Percentiles rank a stretch among this genome's conserved stretches.
These are phyloP conservation scores for Melastoma candidum DNA, from an alignment of 441 rosid species.

Conservation along the genomic window DNA sequence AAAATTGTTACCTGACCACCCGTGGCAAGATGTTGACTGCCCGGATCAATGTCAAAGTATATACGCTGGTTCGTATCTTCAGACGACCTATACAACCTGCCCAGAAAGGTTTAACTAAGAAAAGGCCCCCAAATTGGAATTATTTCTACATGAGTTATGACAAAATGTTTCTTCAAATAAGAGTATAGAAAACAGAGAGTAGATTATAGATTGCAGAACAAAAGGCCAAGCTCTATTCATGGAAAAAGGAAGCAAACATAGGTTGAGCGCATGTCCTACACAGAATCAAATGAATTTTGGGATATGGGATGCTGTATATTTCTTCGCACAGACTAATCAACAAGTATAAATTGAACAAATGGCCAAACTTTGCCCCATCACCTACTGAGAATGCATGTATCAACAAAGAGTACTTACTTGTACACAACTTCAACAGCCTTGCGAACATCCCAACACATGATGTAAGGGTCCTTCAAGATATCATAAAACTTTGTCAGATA, in stretches of 20 bases:
- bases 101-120: slow-evolving; percentile 1
- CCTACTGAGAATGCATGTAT: not conserved
- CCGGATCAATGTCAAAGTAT: slow-evolving; percentile 73
- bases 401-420: slow-evolving; percentile 42
- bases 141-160: not conserved
- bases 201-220: no score
- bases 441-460: slow-evolving; percentile 87
- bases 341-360: no score
- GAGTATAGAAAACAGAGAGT: not conserved
- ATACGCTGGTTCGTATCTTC: slow-evolving; percentile 87
- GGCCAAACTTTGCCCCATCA: no score
- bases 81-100: slow-evolving; percentile 75
- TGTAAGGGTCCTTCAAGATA: slow-evolving; percentile 69
- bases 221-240: no score
- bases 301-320: no score
- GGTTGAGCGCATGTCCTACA: no score
- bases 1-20: slow-evolving; percentile 72
- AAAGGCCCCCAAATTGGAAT: not conserved
- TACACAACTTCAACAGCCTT: slow-evolving; percentile 77
- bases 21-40: slow-evolving; percentile 72
- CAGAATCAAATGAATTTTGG: no score
- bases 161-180: not conserved
- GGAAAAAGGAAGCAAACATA: no score
- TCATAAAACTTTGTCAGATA: slow-evolving; percentile 1
- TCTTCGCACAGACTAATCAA: no score